These are phyloP conservation scores for Begonia loranthoides DNA, from an alignment of 306 rosid species.

Conservation along the genomic window DNA sequence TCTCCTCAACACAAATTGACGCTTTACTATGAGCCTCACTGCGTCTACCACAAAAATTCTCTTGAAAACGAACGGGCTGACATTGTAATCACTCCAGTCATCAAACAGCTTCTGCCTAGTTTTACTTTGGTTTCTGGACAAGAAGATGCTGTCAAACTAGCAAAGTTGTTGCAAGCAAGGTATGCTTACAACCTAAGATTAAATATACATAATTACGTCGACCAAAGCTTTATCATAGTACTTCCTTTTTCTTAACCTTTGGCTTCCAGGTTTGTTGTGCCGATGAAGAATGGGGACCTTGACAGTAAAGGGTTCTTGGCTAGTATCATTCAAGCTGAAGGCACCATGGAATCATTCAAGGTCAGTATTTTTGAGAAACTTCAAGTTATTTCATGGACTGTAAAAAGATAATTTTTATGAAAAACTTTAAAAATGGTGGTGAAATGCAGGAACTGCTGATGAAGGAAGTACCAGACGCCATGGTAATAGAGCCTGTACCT, in stretches of 20 bases:
- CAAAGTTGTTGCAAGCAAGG: conserved; percentile 75
- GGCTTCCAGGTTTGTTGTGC: conserved; percentile 54
- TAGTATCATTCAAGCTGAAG: conserved; percentile 47
- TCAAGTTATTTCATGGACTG: neutral
- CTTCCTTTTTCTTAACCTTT: neutral
- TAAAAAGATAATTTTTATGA: too few species aligned
- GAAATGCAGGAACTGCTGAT: conserved; percentile 59
- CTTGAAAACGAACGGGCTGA: conserved; percentile 67
- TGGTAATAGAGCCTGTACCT: conserved; percentile 50
- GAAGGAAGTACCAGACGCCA: conserved; percentile 52
- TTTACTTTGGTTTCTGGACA: conserved; percentile 88
- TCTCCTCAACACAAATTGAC: conserved; percentile 50
- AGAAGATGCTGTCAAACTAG: conserved; percentile 89
- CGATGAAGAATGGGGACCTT: conserved; percentile 81
- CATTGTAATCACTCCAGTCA: conserved; percentile 80
- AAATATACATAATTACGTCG: neutral
- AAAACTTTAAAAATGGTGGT: conserved; percentile 10
- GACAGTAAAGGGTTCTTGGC: conserved; percentile 78
- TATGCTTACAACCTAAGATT: conserved; percentile 6
- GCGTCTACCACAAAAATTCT: conserved; percentile 48
- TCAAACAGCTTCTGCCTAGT: conserved; percentile 75
- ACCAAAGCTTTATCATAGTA: conserved; percentile 3
- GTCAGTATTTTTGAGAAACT: conserved; percentile 22
- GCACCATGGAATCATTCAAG: conserved; percentile 78
- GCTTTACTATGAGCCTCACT: conserved; percentile 91